Conservation (phyloP, 139 green algal species). For the Picochlorum sp. region DNA sequence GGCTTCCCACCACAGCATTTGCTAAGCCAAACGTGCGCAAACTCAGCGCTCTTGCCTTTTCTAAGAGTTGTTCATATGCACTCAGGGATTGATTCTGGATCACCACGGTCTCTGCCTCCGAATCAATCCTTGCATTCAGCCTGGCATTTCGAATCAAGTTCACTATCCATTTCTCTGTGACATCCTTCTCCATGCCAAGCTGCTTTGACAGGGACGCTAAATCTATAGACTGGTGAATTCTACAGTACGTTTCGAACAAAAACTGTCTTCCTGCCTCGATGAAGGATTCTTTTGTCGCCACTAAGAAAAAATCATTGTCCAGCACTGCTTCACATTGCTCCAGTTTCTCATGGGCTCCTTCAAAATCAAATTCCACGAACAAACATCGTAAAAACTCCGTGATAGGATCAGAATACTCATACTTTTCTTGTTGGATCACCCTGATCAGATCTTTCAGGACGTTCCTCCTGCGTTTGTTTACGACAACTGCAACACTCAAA, state of each 20-base stretch:
- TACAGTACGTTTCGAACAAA: slow-evolving; percentile 97
- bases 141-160: slow-evolving; percentile 86
- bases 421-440: slow-evolving; percentile 58
- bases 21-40: slow-evolving; percentile 82
- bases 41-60: slow-evolving; percentile 78
- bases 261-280: slow-evolving; percentile 88
- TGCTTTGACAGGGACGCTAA: slow-evolving; percentile 77
- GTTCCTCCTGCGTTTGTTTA: slow-evolving; percentile 78
- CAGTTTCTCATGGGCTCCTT: slow-evolving; percentile 88
- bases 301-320: slow-evolving; percentile 91
- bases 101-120: slow-evolving; percentile 83
- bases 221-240: slow-evolving; percentile 81
- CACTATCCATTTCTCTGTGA: slow-evolving; percentile 91
- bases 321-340: slow-evolving; percentile 74
- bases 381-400: slow-evolving; percentile 90
- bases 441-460: slow-evolving; percentile 87
- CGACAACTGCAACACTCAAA: slow-evolving; percentile 79
- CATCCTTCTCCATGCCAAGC: slow-evolving; percentile 74
- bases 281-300: slow-evolving; percentile 83
- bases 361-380: slow-evolving; percentile 95
- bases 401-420: slow-evolving; percentile 62
- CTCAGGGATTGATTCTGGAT: slow-evolving; percentile 70
- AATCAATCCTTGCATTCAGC: slow-evolving; percentile 96
- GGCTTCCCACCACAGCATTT: slow-evolving; percentile 65
- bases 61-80: slow-evolving; percentile 69